phyloP scores from a whole-genome alignment of 2,329 filamentous ascomycete genomes.

The Xylaria multiplex region DNA sequence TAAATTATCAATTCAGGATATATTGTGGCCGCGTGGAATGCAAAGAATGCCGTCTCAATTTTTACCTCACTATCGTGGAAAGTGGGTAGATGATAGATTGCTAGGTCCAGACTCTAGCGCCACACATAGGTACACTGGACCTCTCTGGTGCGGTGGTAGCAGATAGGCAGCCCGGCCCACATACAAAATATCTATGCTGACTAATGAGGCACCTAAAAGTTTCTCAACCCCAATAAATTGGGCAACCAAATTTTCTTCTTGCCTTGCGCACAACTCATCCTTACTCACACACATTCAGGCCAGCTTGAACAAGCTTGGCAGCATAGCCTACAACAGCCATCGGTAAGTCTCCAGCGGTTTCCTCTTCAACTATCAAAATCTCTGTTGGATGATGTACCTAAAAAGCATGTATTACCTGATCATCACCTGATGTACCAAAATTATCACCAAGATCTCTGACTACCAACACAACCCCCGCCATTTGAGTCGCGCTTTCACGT shows the following conservation, averaged over 20 bases:
- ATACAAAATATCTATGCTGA: neutral
- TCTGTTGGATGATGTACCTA: slow-evolving; percentile 64
- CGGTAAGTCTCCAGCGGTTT: slow-evolving; percentile 20
- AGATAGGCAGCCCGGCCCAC: neutral
- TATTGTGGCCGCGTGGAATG: no score
- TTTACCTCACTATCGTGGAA: no score
- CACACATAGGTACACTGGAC: no score
- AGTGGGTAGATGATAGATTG: no score
- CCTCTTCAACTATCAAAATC: neutral
- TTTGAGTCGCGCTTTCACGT: slow-evolving; percentile 25
- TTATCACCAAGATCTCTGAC: slow-evolving; percentile 81
- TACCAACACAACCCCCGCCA: slow-evolving; percentile 44
- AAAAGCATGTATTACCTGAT: slow-evolving; percentile 70
- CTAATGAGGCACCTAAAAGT: slow-evolving; percentile 2
- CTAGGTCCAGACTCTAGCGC: no score
- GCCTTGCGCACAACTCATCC: neutral
- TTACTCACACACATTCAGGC: slow-evolving; percentile 11
- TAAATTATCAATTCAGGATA: no score
- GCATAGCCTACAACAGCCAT: neutral
- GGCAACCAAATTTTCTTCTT: slow-evolving; percentile 14
- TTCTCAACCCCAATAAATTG: slow-evolving; percentile 18
- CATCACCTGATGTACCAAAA: slow-evolving; percentile 62
- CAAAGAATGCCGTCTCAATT: no score
- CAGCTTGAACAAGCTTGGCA: slow-evolving; percentile 18
- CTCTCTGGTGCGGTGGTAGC: neutral